Evolutionary conservation across 768 basidiomycete genomes (phyloP).

Genomic region (Suillus discolor): DNA sequence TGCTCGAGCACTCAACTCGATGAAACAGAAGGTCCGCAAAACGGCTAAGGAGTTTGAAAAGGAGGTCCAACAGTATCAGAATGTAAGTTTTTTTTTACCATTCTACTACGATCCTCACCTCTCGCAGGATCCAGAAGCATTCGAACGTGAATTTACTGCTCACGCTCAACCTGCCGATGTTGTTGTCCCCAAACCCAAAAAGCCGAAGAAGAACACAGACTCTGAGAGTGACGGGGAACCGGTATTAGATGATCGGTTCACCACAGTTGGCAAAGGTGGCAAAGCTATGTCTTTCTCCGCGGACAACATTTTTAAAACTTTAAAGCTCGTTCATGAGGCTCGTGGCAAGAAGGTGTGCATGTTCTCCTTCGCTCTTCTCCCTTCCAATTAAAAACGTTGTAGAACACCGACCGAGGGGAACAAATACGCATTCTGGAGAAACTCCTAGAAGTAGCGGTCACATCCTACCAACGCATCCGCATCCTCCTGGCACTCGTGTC

Average conservation of each 20-base stretch:
- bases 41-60: constrained; percentile 84
- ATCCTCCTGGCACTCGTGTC: constrained; percentile 93
- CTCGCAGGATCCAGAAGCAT: constrained; percentile 82
- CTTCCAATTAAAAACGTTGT: constrained; percentile 11
- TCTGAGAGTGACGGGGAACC: constrained; percentile 46
- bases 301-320: constrained; percentile 88
- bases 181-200: constrained; percentile 37
- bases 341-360: constrained; percentile 90
- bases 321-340: constrained; percentile 90
- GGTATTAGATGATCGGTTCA: constrained; percentile 66
- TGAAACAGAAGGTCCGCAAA: constrained; percentile 98
- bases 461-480: constrained; percentile 91
- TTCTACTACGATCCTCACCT: constrained; percentile 1
- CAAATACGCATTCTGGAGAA: constrained; percentile 91
- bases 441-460: constrained; percentile 81
- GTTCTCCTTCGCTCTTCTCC: background rate
- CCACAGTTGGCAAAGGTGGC: constrained; percentile 89
- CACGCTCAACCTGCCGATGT: constrained; percentile 50
- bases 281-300: constrained; percentile 80
- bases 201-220: constrained; percentile 36
- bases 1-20: constrained; percentile 91
- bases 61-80: constrained; percentile 77
- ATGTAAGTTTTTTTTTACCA: constrained; percentile 46
- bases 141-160: constrained; percentile 73
- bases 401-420: constrained; percentile 97